Percentiles rank a stretch among this genome's conserved stretches.
These are phyloP conservation scores for Suillus decipiens DNA, from an alignment of 768 basidiomycete genomes.

Conservation along the genomic window DNA sequence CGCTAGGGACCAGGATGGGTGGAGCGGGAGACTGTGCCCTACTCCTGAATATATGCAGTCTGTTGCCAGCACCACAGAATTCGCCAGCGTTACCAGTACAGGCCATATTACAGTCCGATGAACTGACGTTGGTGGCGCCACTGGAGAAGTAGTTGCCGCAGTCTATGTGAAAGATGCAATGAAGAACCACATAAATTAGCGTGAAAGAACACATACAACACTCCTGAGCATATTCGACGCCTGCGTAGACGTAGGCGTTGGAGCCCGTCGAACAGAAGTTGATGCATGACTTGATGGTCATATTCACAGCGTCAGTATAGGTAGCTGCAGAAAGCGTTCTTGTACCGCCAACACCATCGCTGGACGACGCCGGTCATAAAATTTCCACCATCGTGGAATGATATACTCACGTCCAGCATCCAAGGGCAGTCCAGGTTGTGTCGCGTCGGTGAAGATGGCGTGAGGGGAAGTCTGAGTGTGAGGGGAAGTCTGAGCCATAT, in stretches of 20 bases:
- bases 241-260: constrained; percentile 59
- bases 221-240: constrained; percentile 66
- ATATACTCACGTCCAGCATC: constrained; percentile 60
- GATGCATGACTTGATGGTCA: constrained; percentile 63
- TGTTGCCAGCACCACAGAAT: constrained; percentile 59
- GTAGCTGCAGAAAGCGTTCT: constrained; percentile 58
- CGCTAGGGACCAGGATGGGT: constrained; percentile 52
- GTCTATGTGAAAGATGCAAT: constrained; percentile 41
- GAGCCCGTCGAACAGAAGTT: constrained; percentile 39
- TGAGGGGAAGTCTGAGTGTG: too few species aligned
- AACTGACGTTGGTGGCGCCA: constrained; percentile 44
- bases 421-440: constrained; percentile 58
- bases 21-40: constrained; percentile 56
- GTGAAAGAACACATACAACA: constrained; percentile 49
- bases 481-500: background rate
- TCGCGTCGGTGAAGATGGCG: constrained; percentile 18
- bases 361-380: constrained; percentile 25
- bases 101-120: constrained; percentile 58
- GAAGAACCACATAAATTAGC: constrained; percentile 5
- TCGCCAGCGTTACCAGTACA: constrained; percentile 63
- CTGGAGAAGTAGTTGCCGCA: constrained; percentile 59
- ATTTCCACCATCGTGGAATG: constrained; percentile 15
- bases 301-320: constrained; percentile 46
- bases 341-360: constrained; percentile 51
- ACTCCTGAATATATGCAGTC: constrained; percentile 66